Evolutionary conservation across 805 yeast genomes (phyloP).

Genomic region (Metschnikowia lachancei): DNA sequence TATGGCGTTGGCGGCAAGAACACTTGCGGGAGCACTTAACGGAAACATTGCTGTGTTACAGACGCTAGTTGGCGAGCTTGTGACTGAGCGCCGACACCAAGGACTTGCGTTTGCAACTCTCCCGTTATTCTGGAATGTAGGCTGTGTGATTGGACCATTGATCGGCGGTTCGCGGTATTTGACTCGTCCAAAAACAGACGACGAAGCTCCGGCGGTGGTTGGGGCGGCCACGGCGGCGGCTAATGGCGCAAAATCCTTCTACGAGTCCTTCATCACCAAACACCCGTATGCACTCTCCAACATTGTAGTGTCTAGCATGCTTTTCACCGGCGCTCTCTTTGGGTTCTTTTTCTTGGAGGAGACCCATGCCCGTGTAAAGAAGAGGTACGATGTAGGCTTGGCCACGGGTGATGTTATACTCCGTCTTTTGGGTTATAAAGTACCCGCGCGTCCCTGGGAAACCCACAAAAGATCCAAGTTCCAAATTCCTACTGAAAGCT

Average conservation of each 20-base stretch:
- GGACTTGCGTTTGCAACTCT: constrained; percentile 30
- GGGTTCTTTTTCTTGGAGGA: constrained; percentile 41
- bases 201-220: not conserved
- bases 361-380: constrained; percentile 28
- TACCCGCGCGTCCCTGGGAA: constrained; percentile 33
- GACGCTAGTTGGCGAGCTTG: constrained; percentile 34
- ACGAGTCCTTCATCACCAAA: constrained; percentile 28
- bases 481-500: not conserved
- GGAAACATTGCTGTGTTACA: constrained; percentile 33
- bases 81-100: constrained; percentile 30
- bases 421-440: constrained; percentile 24
- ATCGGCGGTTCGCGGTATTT: constrained; percentile 32
- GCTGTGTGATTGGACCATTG: constrained; percentile 32
- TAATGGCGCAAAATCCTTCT: constrained; percentile 8
- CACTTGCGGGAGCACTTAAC: constrained; percentile 29
- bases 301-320: constrained; percentile 30
- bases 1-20: constrained; percentile 29
- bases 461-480: not conserved
- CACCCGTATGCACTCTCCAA: constrained; percentile 42
- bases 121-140: constrained; percentile 34
- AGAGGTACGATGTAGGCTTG: constrained; percentile 34
- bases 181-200: constrained; percentile 24
- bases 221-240: not conserved
- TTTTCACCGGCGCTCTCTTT: constrained; percentile 25
- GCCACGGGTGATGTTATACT: constrained; percentile 33